Evolutionary conservation across 768 basidiomycete species (phyloP), one percentile per base, ranked within the genome.

Genomic region (Suillus spraguei): DNA sequence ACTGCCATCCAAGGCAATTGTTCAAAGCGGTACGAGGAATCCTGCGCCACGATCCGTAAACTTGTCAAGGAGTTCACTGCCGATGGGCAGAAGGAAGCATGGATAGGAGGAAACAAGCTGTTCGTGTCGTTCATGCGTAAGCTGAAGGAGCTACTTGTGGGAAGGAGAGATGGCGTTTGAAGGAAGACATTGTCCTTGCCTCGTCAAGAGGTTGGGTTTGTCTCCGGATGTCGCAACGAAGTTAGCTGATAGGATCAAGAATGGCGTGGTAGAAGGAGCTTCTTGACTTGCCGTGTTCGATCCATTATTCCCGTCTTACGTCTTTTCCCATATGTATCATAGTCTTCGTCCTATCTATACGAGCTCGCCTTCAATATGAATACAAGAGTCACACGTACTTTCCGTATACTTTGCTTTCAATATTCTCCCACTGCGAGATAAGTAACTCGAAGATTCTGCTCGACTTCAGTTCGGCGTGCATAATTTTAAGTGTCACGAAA

Each of bases 1-100:
- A 80, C 79, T 13, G 74, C 79, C 17, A 73, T 59, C 47, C 63
- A 69, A 17, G 73, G 78, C n/a, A 47, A 22, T 14, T 24, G 14
- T 13, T 4, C 22, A 14, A 5, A 14, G 0, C 47, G 11, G 60
- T 78, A 74, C 41, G 63, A 61, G 1, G 72, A 71, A 58, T 81
- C 79, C 41, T 74, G 64, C 38, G 59, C 62, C 33, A 67, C 70
- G 42, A 63, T 78, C 10, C 63, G 64, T 39, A 32, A 46, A 5
- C 61, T 74, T 5, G 41, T 74, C 11, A 28, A 28, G 28, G 28
- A 28, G 28, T 28, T 28, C 28, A 63, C 69, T 39, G 65, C 68
- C 9, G 66, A 73, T 16, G 71, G 72, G 58, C 71, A 5, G 72
- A 47, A 13, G 22, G 9, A 73, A 46, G 68, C 65, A 6, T 75